A percentile compares a stretch with the other conserved stretches of the same genome.
Conservation (phyloP, 1,139 yeast genomes). For the Chernovozyma sophiae-reginae region DNA sequence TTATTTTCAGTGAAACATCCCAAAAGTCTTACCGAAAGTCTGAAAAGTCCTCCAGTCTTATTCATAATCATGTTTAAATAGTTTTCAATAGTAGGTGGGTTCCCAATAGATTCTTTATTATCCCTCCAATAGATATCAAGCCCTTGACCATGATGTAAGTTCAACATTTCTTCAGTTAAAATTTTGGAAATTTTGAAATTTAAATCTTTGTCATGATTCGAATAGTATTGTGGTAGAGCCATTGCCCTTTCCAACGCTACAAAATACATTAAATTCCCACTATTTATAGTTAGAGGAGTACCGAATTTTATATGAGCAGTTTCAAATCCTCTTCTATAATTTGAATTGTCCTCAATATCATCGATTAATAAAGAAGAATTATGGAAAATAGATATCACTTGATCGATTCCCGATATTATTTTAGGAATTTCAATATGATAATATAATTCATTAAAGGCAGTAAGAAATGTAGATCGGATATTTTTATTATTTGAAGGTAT, state of each 20-base stretch:
- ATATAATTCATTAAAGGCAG: conserved; percentile 30
- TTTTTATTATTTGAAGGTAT: conserved; percentile 33
- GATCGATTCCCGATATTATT: conserved; percentile 18
- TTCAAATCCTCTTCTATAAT: conserved; percentile 67
- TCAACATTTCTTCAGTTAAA: conserved; percentile 66
- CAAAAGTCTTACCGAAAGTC: conserved; percentile 67
- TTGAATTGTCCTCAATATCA: conserved; percentile 80
- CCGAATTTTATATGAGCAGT: conserved; percentile 79
- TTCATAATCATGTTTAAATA: conserved; percentile 79
- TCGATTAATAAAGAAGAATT: conserved; percentile 49
- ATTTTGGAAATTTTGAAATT: conserved; percentile 24
- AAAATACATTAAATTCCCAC: conserved; percentile 81
- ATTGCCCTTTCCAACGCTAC: conserved; percentile 54
- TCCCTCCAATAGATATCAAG: conserved; percentile 88
- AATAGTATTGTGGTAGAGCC: conserved; percentile 14
- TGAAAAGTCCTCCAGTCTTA: conserved; percentile 84
- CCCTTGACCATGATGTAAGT: conserved; percentile 86
- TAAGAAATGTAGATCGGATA: conserved; percentile 24
- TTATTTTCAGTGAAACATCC: conserved; percentile 24
- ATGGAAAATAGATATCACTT: conserved; percentile 26
- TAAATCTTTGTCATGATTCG: background rate
- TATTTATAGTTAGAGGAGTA: conserved; percentile 71
- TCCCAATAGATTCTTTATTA: conserved; percentile 20
- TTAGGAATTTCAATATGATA: conserved; percentile 19
- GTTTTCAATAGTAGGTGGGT: conserved; percentile 63